phyloP scores from a whole-genome alignment of 495 filamentous ascomycete species.

The Penicillium cosmopolitanum region DNA sequence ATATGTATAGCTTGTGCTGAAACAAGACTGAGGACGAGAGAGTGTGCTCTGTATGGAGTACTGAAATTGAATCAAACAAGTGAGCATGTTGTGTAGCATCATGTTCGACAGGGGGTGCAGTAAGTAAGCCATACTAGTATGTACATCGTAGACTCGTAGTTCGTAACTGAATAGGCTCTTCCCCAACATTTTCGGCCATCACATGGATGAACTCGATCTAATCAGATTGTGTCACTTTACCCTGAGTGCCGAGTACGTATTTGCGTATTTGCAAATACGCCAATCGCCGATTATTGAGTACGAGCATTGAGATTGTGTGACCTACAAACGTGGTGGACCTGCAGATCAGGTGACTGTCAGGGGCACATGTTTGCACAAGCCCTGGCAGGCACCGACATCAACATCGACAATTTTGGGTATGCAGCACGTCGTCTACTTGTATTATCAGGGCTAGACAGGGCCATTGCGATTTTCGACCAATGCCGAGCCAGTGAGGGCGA shows the following conservation, averaged over 20 bases:
- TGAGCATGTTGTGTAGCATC: background rate
- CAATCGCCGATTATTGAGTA: background rate
- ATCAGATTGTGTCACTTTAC: background rate
- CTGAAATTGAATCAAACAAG: background rate
- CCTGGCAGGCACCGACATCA: background rate
- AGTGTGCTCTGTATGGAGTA: background rate
- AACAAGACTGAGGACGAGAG: background rate
- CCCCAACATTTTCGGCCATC: conserved; percentile 5
- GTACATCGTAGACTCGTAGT: too few relatives aligned
- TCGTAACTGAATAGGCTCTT: background rate
- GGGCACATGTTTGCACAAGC: conserved; percentile 4
- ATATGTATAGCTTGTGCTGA: background rate
- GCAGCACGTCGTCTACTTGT: conserved; percentile 1
- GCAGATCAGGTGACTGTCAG: conserved; percentile 5
- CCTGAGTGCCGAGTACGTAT: too few relatives aligned
- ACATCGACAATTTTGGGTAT: conserved; percentile 1
- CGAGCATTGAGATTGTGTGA: background rate
- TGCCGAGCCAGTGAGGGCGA: background rate
- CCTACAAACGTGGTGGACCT: background rate
- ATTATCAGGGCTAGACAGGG: background rate
- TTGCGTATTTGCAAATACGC: background rate
- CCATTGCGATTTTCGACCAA: background rate
- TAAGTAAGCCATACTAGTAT: too few relatives aligned
- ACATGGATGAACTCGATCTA: background rate
- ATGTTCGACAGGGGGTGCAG: background rate